These are phyloP conservation scores for Zymoseptoria ardabiliae DNA, from an alignment of 2,329 filamentous ascomycete genomes.

Conservation along the genomic window DNA sequence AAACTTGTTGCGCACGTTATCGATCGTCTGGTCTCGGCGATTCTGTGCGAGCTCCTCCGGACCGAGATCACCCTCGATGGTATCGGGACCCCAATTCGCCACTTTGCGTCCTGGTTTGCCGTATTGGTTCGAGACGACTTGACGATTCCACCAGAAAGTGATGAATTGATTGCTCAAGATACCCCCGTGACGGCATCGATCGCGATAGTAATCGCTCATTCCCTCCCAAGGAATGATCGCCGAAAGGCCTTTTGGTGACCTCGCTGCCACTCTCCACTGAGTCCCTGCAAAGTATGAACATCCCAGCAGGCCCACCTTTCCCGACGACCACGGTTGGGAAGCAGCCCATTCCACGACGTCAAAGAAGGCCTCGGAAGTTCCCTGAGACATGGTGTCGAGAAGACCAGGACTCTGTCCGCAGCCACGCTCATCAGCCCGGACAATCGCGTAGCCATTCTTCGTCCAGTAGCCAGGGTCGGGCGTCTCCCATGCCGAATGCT, in stretches of 20 bases:
- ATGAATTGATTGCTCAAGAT: slow-evolving; percentile 39
- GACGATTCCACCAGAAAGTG: slow-evolving; percentile 59
- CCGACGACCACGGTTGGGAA: slow-evolving; percentile 39
- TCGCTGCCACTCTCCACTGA: slow-evolving; percentile 37
- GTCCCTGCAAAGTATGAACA: slow-evolving; percentile 39
- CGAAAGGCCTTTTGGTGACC: slow-evolving; percentile 37
- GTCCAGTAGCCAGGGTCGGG: slow-evolving; percentile 35
- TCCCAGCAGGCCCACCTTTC: slow-evolving; percentile 38
- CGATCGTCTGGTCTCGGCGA: slow-evolving; percentile 34
- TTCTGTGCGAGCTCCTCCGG: slow-evolving; percentile 47
- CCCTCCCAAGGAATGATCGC: slow-evolving; percentile 44
- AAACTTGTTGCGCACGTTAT: slow-evolving; percentile 47
- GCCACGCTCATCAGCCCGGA: slow-evolving; percentile 29
- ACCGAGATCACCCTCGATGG: slow-evolving; percentile 52
- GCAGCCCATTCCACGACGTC: slow-evolving; percentile 40
- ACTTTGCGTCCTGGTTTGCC: slow-evolving; percentile 42
- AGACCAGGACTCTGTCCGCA: slow-evolving; percentile 32
- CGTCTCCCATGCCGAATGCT: slow-evolving; percentile 41
- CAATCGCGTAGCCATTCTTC: slow-evolving; percentile 29
- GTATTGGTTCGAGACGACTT: slow-evolving; percentile 63
- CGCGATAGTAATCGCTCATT: slow-evolving; percentile 41
- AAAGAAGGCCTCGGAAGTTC: slow-evolving; percentile 40
- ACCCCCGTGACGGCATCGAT: slow-evolving; percentile 41
- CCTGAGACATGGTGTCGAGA: slow-evolving; percentile 39
- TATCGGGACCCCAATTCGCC: slow-evolving; percentile 46